Evolutionary conservation across 768 basidiomycete genomes (phyloP), one percentile per base, ranked within the genome.

Genomic region (Amanita exitialis): DNA sequence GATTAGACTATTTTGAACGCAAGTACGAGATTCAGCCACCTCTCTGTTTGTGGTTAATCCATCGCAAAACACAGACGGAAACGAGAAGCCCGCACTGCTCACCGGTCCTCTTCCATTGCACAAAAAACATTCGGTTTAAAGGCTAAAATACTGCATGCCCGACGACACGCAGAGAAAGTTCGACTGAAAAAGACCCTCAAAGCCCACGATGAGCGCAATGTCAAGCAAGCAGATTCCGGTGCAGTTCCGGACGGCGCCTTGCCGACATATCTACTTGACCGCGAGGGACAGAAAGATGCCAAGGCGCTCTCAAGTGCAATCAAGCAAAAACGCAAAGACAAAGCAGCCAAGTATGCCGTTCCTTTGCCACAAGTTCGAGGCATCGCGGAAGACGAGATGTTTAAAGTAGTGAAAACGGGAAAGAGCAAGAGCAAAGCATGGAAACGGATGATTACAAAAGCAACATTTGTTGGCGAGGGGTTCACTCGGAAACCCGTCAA

Each of bases 371-470:
- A 92, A 70, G 96, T 99, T 47, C 74, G 95, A 53, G 96, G 96
- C 16, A 97, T 99, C 59, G 94, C 95, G 13, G 96, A 99, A 67
- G 96, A 98, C 61, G 96, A 99, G 75, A 96, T 93, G 88, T 99
- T 99, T 77, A 97, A 94, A 75, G 96, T 99, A 27, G 74, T 99
- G 76, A 90, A 92, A 75, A 93, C 95, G 1, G 96, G 96, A 50
- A 97, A 97, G 74, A 87, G 79, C 63, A 96, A 92, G 71, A 83
- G 79, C 62, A 99, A 98, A 69, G 78, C 88, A 15, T 99, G 96
- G 96, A 99, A 99, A 72, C 82, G 93, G 58, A 97, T 98, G 93
- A 90, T 99, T 54, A 96, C 92, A 51, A 99, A 99, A 69, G 96
- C 96, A 28, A 99, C 96, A 7, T 99, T 98, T 61, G 96, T 99